A percentile compares a stretch with the other conserved stretches of the same genome.
These are phyloP conservation scores for Dendrobium catenatum DNA, from an alignment of 106 monocot genomes.

Conservation along the genomic window DNA sequence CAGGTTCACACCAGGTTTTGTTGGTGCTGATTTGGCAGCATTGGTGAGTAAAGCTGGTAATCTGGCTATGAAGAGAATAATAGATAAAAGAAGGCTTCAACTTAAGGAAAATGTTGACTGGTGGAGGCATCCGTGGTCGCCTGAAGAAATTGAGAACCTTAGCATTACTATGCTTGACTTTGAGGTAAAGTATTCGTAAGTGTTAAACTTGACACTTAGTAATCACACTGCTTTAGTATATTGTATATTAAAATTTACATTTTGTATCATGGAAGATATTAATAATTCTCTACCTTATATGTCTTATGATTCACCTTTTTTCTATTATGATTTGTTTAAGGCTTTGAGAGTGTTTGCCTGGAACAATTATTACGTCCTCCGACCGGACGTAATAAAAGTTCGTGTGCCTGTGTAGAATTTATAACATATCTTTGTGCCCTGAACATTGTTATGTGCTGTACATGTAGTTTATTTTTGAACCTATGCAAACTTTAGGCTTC, in stretches of 20 bases:
- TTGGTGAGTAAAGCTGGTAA: slow-evolving; percentile 79
- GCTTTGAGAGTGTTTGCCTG: background rate
- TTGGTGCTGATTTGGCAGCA: slow-evolving; percentile 87
- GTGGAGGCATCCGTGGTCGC: slow-evolving; percentile 70
- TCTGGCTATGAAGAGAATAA: slow-evolving; percentile 84
- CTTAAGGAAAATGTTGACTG: slow-evolving; percentile 33
- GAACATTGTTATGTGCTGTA: no score
- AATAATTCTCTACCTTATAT: background rate
- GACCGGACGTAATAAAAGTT: no score
- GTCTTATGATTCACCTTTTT: background rate
- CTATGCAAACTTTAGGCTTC: no score
- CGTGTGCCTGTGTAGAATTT: no score
- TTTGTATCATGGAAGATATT: background rate
- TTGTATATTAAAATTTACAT: background rate
- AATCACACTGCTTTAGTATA: background rate
- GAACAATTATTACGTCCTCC: no score
- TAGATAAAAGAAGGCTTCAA: slow-evolving; percentile 47
- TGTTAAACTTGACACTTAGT: background rate
- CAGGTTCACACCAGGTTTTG: slow-evolving; percentile 83
- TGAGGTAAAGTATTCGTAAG: slow-evolving; percentile 48
- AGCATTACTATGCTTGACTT: slow-evolving; percentile 75
- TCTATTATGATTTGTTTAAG: background rate
- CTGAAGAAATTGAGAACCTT: slow-evolving; percentile 61
- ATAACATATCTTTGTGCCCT: no score
- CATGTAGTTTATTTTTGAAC: no score